Evolutionary conservation across 208 protist genomes (phyloP).

Genomic region (Kentomonas sorsogonicus): DNA sequence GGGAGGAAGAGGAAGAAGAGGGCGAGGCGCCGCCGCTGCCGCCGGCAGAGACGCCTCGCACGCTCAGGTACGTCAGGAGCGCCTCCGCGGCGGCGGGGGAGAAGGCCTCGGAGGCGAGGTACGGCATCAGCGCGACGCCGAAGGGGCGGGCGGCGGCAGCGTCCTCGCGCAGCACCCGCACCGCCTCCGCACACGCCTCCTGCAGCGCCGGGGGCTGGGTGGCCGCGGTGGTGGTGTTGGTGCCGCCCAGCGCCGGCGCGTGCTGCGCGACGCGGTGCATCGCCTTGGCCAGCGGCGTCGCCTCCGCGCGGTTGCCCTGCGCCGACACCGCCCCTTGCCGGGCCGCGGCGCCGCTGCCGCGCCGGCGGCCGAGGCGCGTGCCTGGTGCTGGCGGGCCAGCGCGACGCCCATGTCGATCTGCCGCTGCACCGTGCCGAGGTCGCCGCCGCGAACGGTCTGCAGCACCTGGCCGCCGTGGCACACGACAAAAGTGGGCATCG

Average conservation of each 20-base stretch:
- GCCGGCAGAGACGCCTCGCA: conserved; percentile 19
- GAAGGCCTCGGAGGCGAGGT: conserved; percentile 67
- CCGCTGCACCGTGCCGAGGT: conserved; percentile 54
- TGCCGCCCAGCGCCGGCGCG: background rate
- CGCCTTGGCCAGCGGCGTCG: too few species aligned
- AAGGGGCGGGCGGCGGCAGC: conserved; percentile 16
- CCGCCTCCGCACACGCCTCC: conserved; percentile 39
- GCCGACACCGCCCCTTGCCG: background rate
- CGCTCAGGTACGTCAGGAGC: conserved; percentile 56
- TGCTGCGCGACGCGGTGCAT: conserved; percentile 5
- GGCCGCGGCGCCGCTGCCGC: background rate
- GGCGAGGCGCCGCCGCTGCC: conserved; percentile 25
- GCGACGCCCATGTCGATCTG: conserved; percentile 36
- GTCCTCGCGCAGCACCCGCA: conserved; percentile 38
- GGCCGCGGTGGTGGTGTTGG: background rate
- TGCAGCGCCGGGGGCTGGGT: conserved; percentile 10
- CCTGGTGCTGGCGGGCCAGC: background rate
- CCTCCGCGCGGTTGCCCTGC: background rate
- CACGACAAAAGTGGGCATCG: conserved; percentile 83
- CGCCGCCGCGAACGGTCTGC: conserved; percentile 29
- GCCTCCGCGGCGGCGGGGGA: conserved; percentile 41
- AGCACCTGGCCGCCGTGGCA: conserved; percentile 44
- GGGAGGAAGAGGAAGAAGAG: too few species aligned
- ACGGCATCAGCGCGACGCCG: conserved; percentile 63
- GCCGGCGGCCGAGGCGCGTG: background rate